Percentiles rank a stretch among this genome's conserved stretches.
Evolutionary conservation across 1,284 basidiomycete genomes (phyloP).

Genomic region (Heimioporus punctisporus): DNA sequence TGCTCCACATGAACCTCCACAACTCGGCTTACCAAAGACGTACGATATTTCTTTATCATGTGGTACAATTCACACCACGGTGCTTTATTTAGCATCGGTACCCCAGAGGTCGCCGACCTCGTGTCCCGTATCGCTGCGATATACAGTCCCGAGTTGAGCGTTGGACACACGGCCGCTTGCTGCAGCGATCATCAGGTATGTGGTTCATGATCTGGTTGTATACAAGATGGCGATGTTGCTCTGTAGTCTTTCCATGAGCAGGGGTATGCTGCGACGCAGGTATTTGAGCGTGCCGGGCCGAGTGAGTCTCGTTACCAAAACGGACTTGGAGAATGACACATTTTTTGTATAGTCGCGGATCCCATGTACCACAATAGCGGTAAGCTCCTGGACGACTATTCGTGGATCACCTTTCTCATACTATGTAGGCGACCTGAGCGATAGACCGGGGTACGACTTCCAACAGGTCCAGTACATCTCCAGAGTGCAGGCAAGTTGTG

Average conservation of each 20-base stretch:
- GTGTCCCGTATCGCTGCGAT: slow-evolving; percentile 72
- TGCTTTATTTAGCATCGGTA: slow-evolving; percentile 63
- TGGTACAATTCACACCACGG: no score
- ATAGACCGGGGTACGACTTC: slow-evolving; percentile 79
- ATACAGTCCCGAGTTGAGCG: slow-evolving; percentile 81
- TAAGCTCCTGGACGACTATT: slow-evolving; percentile 25
- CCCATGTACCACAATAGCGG: slow-evolving; percentile 88
- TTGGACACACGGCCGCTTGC: slow-evolving; percentile 80
- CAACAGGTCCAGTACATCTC: slow-evolving; percentile 80
- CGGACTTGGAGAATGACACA: background rate
- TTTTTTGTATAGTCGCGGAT: slow-evolving; percentile 58
- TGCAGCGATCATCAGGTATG: slow-evolving; percentile 85
- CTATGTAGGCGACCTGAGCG: slow-evolving; percentile 68
- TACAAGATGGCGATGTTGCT: no score
- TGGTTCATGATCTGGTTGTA: background rate
- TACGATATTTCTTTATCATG: slow-evolving; percentile 33
- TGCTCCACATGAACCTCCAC: slow-evolving; percentile 70
- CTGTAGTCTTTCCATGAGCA: slow-evolving; percentile 82
- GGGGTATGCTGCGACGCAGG: slow-evolving; percentile 82
- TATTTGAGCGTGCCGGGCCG: slow-evolving; percentile 82
- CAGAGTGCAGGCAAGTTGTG: slow-evolving; percentile 74
- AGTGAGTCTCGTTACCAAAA: slow-evolving; percentile 40
- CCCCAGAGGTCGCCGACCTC: slow-evolving; percentile 73
- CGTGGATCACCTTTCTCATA: background rate
- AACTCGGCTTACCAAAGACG: slow-evolving; percentile 76